Percentiles rank a stretch among this genome's conserved stretches.
phyloP scores from a whole-genome alignment of 2,329 filamentous ascomycete genomes.

The Sclerotinia glacialis region DNA sequence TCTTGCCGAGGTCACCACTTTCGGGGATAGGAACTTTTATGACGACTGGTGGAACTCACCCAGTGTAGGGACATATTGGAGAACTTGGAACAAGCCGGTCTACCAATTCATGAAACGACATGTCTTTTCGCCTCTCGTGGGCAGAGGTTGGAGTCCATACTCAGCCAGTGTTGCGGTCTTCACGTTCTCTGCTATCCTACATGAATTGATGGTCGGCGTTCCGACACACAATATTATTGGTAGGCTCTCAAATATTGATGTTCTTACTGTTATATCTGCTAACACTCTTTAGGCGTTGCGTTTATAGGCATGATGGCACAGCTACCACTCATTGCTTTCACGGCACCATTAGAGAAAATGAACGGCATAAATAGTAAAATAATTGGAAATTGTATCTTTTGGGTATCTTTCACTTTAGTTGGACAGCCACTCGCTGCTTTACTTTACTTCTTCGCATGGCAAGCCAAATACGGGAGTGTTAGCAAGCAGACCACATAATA shows the following conservation, averaged over 20 bases:
- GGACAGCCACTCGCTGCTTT: constrained; percentile 91
- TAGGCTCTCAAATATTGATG: constrained; percentile 42
- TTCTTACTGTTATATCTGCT: constrained; percentile 28
- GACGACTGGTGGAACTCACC: constrained; percentile 97
- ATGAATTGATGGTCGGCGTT: constrained; percentile 89
- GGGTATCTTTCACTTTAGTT: constrained; percentile 92
- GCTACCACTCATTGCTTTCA: constrained; percentile 80
- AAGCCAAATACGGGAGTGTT: constrained; percentile 91
- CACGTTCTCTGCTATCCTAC: constrained; percentile 79
- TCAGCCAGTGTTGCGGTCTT: constrained; percentile 81
- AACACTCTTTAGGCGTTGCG: constrained; percentile 64
- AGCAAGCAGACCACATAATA: constrained; percentile 42
- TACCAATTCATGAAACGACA: constrained; percentile 96
- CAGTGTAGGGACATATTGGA: constrained; percentile 85
- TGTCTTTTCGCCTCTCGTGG: constrained; percentile 83
- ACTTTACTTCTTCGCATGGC: constrained; percentile 97
- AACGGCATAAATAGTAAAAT: constrained; percentile 72
- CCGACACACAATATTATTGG: constrained; percentile 92
- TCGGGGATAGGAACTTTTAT: constrained; percentile 93
- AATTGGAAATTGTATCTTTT: constrained; percentile 91
- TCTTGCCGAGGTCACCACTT: constrained; percentile 82
- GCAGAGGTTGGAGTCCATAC: constrained; percentile 71
- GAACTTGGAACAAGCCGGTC: constrained; percentile 96
- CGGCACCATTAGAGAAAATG: constrained; percentile 75
- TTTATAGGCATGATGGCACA: constrained; percentile 94